Evolutionary conservation across 805 yeast genomes (phyloP).

Genomic region (Phaffomyces opuntiae): DNA sequence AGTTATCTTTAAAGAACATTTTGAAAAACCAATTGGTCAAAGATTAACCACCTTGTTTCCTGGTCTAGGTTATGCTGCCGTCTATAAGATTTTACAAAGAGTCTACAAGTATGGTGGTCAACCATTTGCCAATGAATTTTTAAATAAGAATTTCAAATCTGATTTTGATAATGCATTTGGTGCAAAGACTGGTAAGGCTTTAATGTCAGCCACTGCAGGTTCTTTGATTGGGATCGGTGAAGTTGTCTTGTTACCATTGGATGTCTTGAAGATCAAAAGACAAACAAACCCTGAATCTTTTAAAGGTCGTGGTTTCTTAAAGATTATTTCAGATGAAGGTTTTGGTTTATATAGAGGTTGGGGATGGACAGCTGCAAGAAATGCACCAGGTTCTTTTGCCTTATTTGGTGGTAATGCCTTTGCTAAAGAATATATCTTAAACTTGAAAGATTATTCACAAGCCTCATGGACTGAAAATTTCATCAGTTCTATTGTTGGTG

Average conservation of each 20-base stretch:
- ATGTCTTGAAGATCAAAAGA: constrained; percentile 94
- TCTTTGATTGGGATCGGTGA: constrained; percentile 97
- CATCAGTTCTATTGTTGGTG: constrained; percentile 91
- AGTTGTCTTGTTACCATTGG: constrained; percentile 89
- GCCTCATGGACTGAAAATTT: constrained; percentile 97
- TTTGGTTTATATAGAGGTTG: constrained; percentile 92
- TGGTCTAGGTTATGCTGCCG: constrained; percentile 97
- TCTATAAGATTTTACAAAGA: constrained; percentile 92
- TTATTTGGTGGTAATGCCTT: constrained; percentile 98
- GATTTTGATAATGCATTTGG: constrained; percentile 77
- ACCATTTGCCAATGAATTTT: constrained; percentile 93
- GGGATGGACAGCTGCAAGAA: constrained; percentile 99
- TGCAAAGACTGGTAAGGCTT: constrained; percentile 93
- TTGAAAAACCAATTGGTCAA: constrained; percentile 58
- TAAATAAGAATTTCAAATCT: constrained; percentile 64
- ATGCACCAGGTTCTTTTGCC: constrained; percentile 98
- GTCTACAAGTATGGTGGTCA: constrained; percentile 99
- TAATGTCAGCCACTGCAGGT: constrained; percentile 96
- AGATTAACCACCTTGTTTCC: constrained; percentile 87
- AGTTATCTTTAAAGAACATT: constrained; percentile 82
- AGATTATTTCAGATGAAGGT: constrained; percentile 85
- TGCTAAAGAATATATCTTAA: constrained; percentile 92
- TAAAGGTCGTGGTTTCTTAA: constrained; percentile 93
- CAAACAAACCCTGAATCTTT: constrained; percentile 99
- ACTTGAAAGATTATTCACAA: constrained; percentile 74